phyloP scores from a whole-genome alignment of 225 moss, liverwort and hornwort species.

The Thuidium tamariscinum region DNA sequence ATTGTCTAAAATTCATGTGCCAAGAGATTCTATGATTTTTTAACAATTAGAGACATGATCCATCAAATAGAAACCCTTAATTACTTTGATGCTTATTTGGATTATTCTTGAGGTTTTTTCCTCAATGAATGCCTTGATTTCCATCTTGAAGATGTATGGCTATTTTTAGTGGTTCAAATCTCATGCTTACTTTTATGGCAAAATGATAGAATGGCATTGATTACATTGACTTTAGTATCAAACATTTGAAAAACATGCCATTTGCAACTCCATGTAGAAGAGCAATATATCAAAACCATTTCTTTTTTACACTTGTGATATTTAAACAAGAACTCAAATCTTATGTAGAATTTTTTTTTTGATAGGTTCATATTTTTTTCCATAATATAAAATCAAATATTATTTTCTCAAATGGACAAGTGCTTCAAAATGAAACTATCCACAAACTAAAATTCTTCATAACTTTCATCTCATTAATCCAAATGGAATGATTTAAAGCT shows the following conservation, averaged over 20 bases:
- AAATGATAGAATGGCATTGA: background rate
- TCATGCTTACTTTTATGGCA: background rate
- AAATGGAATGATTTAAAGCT: too few relatives aligned
- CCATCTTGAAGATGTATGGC: too few relatives aligned
- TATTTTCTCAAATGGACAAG: background rate
- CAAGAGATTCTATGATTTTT: background rate
- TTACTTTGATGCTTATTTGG: background rate
- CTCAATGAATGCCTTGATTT: background rate
- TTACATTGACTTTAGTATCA: background rate
- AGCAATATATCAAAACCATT: background rate
- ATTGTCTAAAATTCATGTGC: background rate
- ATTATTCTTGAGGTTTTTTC: background rate
- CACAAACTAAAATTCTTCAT: too few relatives aligned
- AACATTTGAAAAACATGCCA: background rate
- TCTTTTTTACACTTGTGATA: background rate
- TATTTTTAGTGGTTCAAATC: background rate
- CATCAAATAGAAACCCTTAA: background rate
- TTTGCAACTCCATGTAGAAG: background rate
- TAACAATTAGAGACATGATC: background rate
- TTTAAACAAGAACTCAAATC: background rate
- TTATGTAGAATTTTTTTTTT: background rate
- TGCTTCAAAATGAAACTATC: background rate
- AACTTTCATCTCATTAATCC: too few relatives aligned
- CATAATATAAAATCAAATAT: background rate
- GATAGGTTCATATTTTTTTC: background rate